Evolutionary conservation across 768 basidiomycete genomes (phyloP).

Genomic region (Neoboletus brunneissimus): DNA sequence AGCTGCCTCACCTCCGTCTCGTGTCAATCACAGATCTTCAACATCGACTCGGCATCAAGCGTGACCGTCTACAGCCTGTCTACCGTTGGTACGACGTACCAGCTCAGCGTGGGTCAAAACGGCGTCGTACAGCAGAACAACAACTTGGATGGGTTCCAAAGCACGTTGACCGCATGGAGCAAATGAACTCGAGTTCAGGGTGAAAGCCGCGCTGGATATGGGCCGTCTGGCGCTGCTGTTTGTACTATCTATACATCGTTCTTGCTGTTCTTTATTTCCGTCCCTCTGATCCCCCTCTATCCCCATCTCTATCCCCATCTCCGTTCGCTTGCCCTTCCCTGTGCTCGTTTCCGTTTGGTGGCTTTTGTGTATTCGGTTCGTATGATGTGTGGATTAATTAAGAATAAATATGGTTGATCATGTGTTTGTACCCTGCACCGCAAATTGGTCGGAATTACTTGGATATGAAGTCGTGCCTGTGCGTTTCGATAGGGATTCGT

Average conservation of each 20-base stretch:
- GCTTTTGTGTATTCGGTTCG: not conserved
- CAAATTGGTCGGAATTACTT: too few relatives aligned
- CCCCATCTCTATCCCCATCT: not conserved
- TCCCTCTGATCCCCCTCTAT: not conserved
- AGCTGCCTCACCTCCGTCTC: constrained; percentile 33
- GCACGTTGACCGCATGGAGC: constrained; percentile 30
- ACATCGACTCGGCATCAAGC: constrained; percentile 38
- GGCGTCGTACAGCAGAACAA: constrained; percentile 35
- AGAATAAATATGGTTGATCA: not conserved
- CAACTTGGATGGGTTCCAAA: constrained; percentile 42
- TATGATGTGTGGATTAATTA: not conserved
- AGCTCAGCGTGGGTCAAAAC: constrained; percentile 36
- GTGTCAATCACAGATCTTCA: constrained; percentile 45
- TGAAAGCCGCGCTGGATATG: not conserved
- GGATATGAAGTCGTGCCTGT: too few relatives aligned
- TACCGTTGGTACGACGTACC: constrained; percentile 42
- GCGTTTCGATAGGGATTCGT: too few relatives aligned
- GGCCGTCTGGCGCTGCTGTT: not conserved
- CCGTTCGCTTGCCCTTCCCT: not conserved
- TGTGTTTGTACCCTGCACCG: not conserved
- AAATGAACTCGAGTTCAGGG: not conserved
- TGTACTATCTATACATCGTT: not conserved
- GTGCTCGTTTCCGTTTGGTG: not conserved
- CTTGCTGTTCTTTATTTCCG: not conserved
- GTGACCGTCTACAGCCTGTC: constrained; percentile 44